Conservation (phyloP, 176 grass and related monocot species). For the Pontederia crassipes region DNA sequence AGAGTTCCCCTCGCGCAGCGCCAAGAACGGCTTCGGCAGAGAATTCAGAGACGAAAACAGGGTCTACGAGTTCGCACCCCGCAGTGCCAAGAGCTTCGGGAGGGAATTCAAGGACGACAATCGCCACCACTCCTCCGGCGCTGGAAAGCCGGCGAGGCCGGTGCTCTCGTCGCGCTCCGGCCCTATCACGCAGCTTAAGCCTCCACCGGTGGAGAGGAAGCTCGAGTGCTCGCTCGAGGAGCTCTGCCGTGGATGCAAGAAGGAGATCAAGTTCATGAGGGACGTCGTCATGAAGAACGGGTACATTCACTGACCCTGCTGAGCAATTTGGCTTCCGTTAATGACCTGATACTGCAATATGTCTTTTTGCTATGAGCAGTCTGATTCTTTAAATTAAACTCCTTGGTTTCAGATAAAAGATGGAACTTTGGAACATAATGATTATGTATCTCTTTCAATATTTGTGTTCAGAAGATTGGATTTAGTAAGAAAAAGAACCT, state of each 20-base stretch:
- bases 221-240: slow-evolving; percentile 97
- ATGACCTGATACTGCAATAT: too few relatives aligned
- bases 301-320: slow-evolving; percentile 15
- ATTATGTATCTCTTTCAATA: too few relatives aligned
- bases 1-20: background rate
- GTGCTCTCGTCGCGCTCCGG: slow-evolving; percentile 64
- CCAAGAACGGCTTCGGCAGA: slow-evolving; percentile 1
- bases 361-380: too few relatives aligned
- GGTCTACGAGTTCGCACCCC: slow-evolving; percentile 10
- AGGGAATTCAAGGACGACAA: slow-evolving; percentile 53
- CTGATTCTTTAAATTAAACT: too few relatives aligned
- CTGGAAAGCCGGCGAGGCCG: slow-evolving; percentile 31
- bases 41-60: background rate
- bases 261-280: slow-evolving; percentile 63
- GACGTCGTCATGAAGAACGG: slow-evolving; percentile 76
- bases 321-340: too few relatives aligned
- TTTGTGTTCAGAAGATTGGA: too few relatives aligned
- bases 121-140: slow-evolving; percentile 21
- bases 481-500: too few relatives aligned
- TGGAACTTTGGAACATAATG: too few relatives aligned
- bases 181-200: slow-evolving; percentile 64
- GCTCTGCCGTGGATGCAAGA: slow-evolving; percentile 80
- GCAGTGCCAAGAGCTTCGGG: slow-evolving; percentile 31
- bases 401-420: too few relatives aligned
- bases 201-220: slow-evolving; percentile 57